Percentiles rank a stretch among this genome's conserved stretches.
Conservation (phyloP, 2,329 filamentous ascomycete species). For the Ophiostoma himal-ulmi region DNA sequence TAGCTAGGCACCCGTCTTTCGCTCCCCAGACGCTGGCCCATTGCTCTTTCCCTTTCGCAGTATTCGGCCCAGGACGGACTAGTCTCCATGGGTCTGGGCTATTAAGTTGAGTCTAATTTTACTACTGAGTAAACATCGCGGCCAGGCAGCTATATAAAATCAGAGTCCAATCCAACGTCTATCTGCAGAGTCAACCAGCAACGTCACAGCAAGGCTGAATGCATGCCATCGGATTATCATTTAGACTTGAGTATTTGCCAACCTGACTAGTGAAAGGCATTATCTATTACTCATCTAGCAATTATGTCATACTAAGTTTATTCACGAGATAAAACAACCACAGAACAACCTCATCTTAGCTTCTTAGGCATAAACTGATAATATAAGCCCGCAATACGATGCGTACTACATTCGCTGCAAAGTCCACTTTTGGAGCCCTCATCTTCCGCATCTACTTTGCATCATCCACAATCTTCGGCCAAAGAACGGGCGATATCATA, state of each 20-base stretch:
- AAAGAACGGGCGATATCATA: slow-evolving; percentile 5
- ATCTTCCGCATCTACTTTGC: no score
- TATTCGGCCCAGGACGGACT: slow-evolving; percentile 1
- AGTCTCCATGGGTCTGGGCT: neutral
- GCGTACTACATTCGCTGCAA: neutral
- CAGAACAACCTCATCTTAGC: no score
- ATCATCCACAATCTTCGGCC: neutral
- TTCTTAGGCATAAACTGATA: neutral
- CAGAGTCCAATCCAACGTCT: neutral
- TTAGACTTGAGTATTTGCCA: neutral
- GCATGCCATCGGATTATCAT: neutral
- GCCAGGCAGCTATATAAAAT: slow-evolving; percentile 1
- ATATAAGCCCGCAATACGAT: neutral
- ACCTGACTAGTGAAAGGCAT: no score
- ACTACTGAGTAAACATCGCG: no score
- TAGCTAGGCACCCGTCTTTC: neutral
- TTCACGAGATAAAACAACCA: no score
- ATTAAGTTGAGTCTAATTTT: neutral
- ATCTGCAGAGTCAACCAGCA: neutral
- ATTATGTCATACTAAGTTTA: neutral
- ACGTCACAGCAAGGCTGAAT: neutral
- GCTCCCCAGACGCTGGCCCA: neutral
- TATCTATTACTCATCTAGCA: neutral
- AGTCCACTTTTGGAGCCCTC: neutral
- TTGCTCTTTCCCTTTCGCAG: neutral